These are phyloP conservation scores for Melampsora americana DNA, from an alignment of 1,284 basidiomycete species.

Conservation along the genomic window DNA sequence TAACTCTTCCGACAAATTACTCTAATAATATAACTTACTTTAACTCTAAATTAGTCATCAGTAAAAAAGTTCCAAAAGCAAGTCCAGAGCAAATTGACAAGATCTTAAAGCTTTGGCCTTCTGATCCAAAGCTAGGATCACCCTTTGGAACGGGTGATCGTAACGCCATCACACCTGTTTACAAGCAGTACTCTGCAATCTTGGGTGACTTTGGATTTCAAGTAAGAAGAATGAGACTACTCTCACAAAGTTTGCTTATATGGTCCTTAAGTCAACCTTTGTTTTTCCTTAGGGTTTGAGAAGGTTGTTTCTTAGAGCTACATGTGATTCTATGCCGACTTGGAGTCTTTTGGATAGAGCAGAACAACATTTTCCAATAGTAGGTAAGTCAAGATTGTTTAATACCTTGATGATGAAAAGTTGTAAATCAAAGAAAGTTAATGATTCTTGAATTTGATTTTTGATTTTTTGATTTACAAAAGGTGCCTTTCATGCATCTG, in stretches of 20 bases:
- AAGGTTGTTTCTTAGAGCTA: background rate
- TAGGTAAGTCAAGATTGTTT: slow-evolving; percentile 11
- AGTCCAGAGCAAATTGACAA: slow-evolving; percentile 10
- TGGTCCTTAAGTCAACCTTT: background rate
- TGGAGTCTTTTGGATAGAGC: slow-evolving; percentile 32
- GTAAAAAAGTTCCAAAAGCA: slow-evolving; percentile 7
- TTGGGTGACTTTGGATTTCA: slow-evolving; percentile 32
- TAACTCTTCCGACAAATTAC: too few species aligned
- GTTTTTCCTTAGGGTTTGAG: slow-evolving; percentile 3
- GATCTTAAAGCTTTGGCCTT: slow-evolving; percentile 30
- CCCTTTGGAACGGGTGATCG: too few species aligned
- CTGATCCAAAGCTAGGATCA: slow-evolving; percentile 15
- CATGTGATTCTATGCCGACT: slow-evolving; percentile 5
- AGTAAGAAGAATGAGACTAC: background rate
- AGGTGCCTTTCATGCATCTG: slow-evolving; percentile 36
- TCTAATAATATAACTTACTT: too few species aligned
- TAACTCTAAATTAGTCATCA: background rate
- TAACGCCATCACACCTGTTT: slow-evolving; percentile 30
- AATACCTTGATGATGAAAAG: too few species aligned
- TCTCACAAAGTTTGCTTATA: background rate
- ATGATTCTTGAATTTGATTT: background rate
- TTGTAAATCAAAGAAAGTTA: too few species aligned
- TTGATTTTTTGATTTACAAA: background rate
- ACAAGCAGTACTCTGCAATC: slow-evolving; percentile 33
- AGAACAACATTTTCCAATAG: background rate